phyloP scores from a whole-genome alignment of 768 basidiomycete genomes.

The Sporobolomyces roseus region DNA sequence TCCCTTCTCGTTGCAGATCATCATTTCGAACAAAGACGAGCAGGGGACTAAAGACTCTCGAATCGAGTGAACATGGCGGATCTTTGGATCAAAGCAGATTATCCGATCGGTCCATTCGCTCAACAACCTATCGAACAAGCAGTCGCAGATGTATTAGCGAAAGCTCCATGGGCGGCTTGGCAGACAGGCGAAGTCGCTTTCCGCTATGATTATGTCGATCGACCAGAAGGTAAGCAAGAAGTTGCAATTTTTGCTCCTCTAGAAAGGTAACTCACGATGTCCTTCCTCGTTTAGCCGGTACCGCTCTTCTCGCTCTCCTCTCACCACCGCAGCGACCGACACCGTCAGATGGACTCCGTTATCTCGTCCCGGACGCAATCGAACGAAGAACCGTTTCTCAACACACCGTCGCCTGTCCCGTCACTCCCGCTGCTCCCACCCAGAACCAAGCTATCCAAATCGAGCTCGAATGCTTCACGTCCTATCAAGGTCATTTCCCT shows the following conservation, averaged over 20 bases:
- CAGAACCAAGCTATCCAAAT: conserved; percentile 8
- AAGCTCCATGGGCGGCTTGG: conserved; percentile 20
- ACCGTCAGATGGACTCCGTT: conserved; percentile 42
- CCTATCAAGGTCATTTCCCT: conserved; percentile 37
- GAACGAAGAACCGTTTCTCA: conserved; percentile 18
- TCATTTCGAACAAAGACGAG: too few relatives aligned
- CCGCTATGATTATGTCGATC: conserved; percentile 34
- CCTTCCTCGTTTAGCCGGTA: conserved; percentile 32
- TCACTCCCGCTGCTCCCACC: conserved; percentile 1
- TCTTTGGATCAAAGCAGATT: conserved; percentile 31
- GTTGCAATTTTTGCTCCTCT: neutral
- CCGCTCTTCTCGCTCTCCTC: conserved; percentile 35
- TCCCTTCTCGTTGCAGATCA: neutral
- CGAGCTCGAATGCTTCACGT: conserved; percentile 38
- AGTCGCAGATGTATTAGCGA: conserved; percentile 38
- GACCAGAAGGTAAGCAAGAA: conserved; percentile 37
- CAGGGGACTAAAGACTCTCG: neutral
- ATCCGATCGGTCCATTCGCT: conserved; percentile 23
- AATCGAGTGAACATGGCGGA: conserved; percentile 10
- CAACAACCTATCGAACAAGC: conserved; percentile 27
- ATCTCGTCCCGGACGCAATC: conserved; percentile 17
- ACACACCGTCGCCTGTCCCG: conserved; percentile 21
- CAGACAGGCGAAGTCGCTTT: conserved; percentile 30
- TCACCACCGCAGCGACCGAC: conserved; percentile 14
- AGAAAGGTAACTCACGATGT: neutral